phyloP scores from a whole-genome alignment of 2,329 filamentous ascomycete genomes.

The Arthrinium phaeospermum region DNA sequence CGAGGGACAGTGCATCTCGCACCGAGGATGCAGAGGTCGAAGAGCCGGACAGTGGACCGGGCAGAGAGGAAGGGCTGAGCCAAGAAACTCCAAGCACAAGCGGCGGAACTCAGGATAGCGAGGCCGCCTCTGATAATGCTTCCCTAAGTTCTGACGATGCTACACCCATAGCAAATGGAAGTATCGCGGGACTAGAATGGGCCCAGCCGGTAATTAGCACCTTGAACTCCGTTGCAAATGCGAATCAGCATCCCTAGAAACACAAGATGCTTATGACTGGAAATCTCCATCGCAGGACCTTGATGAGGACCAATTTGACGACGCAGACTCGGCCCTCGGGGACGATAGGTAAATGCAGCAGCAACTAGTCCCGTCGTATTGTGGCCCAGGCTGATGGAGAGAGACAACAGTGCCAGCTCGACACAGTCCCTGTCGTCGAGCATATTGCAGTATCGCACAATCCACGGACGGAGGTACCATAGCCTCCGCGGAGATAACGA shows the following conservation, averaged over 20 bases:
- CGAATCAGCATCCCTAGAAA: background rate
- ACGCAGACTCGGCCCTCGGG: slow-evolving; percentile 19
- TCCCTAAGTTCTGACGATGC: background rate
- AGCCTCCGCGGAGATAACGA: slow-evolving; percentile 35
- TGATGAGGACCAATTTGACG: slow-evolving; percentile 9
- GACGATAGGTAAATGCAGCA: slow-evolving; percentile 11
- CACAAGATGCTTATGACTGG: background rate
- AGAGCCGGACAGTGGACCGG: background rate
- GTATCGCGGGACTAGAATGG: background rate
- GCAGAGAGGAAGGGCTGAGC: background rate
- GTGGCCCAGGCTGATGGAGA: slow-evolving; percentile 21
- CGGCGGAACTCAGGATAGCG: background rate
- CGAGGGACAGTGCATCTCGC: background rate
- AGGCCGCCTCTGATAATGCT: slow-evolving; percentile 4
- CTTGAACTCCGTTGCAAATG: background rate
- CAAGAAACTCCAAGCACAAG: background rate
- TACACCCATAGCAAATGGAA: slow-evolving; percentile 10
- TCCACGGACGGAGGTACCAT: slow-evolving; percentile 39
- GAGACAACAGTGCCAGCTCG: slow-evolving; percentile 37
- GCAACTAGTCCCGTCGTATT: background rate
- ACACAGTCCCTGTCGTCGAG: slow-evolving; percentile 38
- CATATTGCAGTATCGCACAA: slow-evolving; percentile 38
- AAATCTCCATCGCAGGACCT: slow-evolving; percentile 1
- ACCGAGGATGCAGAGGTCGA: background rate
- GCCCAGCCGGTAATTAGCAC: slow-evolving; percentile 15